These are phyloP conservation scores for Sporothrix variecibatus DNA, from an alignment of 2,329 filamentous ascomycete genomes.

Conservation along the genomic window DNA sequence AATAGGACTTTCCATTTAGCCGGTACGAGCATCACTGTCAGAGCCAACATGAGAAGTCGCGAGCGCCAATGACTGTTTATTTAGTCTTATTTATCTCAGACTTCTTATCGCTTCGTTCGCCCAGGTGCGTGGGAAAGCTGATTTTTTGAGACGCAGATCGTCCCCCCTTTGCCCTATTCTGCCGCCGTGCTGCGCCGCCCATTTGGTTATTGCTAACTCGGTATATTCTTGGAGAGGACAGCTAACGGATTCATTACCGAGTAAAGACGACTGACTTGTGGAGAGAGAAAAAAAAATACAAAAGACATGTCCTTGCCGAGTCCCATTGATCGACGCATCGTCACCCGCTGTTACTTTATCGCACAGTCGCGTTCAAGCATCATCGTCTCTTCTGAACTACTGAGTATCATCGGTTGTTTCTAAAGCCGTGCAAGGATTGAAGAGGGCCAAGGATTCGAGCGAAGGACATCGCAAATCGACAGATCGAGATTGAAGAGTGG, in stretches of 20 bases:
- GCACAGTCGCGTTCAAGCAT: slow-evolving; percentile 1
- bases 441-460: not conserved
- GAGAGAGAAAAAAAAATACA: not conserved
- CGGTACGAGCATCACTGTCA: not conserved
- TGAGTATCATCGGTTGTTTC: not conserved
- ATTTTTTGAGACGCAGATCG: slow-evolving; percentile 15
- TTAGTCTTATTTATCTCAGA: not conserved
- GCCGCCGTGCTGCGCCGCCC: slow-evolving; percentile 7
- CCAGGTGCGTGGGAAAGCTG: slow-evolving; percentile 11
- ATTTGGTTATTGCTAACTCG: not conserved
- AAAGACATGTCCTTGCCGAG: not conserved
- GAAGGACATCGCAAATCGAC: not conserved
- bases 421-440: not conserved
- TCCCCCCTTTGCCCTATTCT: not conserved
- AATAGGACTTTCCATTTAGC: not conserved
- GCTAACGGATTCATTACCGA: not conserved
- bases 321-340: not conserved
- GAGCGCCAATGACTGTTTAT: not conserved
- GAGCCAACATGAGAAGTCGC: not conserved
- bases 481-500: not conserved
- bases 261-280: not conserved
- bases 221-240: not conserved
- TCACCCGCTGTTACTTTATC: not conserved
- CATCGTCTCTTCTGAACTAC: not conserved
- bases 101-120: not conserved